phyloP scores from a whole-genome alignment of 306 rosid species.

The Inga laurina region DNA sequence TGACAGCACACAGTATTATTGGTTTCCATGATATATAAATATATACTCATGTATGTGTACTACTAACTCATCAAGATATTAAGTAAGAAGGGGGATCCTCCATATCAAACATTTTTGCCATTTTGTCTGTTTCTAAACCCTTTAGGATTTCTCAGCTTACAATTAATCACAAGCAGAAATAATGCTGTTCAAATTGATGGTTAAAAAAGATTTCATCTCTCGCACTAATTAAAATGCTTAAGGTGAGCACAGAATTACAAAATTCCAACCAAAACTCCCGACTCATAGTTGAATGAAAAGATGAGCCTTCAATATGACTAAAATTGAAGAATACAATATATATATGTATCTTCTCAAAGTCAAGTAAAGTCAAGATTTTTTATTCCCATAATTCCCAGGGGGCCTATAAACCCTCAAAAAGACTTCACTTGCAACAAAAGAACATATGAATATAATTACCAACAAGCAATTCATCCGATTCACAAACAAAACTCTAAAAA shows the following conservation, averaged over 20 bases:
- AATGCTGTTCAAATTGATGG: not conserved
- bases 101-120: not conserved
- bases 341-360: too few species aligned
- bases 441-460: not conserved
- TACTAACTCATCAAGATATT: not conserved
- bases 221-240: constrained; percentile 12
- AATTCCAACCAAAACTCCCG: not conserved
- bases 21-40: not conserved
- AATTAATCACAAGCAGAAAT: not conserved
- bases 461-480: not conserved
- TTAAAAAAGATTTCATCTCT: not conserved
- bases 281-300: not conserved
- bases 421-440: not conserved
- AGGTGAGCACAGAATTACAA: not conserved
- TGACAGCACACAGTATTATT: not conserved
- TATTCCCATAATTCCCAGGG: not conserved
- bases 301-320: not conserved
- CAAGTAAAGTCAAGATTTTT: not conserved
- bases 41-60: not conserved
- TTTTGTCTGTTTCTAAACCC: constrained; percentile 1
- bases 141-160: not conserved
- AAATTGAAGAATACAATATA: not conserved
- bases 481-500: not conserved
- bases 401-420: not conserved
- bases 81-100: not conserved